These are phyloP conservation scores for Fusarium sp. DNA, from an alignment of 2,329 filamentous ascomycete species.

Conservation along the genomic window DNA sequence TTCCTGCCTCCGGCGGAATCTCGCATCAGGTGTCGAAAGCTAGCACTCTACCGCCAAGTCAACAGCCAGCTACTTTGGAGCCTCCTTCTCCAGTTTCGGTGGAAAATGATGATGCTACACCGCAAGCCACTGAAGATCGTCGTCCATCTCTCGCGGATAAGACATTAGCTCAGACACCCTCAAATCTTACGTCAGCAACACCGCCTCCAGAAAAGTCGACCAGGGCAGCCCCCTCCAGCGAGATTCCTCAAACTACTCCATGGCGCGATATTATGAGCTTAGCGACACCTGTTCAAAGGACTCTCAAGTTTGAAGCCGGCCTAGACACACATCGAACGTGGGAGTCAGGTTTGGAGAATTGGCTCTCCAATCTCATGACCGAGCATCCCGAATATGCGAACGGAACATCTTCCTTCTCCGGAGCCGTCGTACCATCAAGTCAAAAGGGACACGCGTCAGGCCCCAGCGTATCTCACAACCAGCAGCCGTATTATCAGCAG, in stretches of 20 bases:
- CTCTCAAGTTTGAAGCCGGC: slow-evolving; percentile 80
- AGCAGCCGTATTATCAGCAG: slow-evolving; percentile 71
- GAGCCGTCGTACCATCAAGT: slow-evolving; percentile 27
- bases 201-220: slow-evolving; percentile 54
- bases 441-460: slow-evolving; percentile 42
- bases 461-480: slow-evolving; percentile 45
- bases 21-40: slow-evolving; percentile 48
- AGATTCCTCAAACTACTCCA: slow-evolving; percentile 60
- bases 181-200: slow-evolving; percentile 55
- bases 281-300: slow-evolving; percentile 75
- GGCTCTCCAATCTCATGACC: slow-evolving; percentile 65
- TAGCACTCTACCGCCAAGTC: slow-evolving; percentile 39
- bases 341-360: slow-evolving; percentile 80
- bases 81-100: slow-evolving; percentile 63
- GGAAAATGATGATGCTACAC: slow-evolving; percentile 51
- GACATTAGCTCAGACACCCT: slow-evolving; percentile 54
- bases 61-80: slow-evolving; percentile 52
- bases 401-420: slow-evolving; percentile 52
- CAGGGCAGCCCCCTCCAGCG: slow-evolving; percentile 29
- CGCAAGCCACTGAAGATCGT: slow-evolving; percentile 45
- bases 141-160: slow-evolving; percentile 62
- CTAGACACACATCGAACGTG: slow-evolving; percentile 78
- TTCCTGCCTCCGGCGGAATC: slow-evolving; percentile 41
- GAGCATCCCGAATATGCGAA: slow-evolving; percentile 66
- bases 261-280: slow-evolving; percentile 86